These are phyloP conservation scores for Stylonectria norvegica DNA, from an alignment of 2,329 filamentous ascomycete species.

Conservation along the genomic window DNA sequence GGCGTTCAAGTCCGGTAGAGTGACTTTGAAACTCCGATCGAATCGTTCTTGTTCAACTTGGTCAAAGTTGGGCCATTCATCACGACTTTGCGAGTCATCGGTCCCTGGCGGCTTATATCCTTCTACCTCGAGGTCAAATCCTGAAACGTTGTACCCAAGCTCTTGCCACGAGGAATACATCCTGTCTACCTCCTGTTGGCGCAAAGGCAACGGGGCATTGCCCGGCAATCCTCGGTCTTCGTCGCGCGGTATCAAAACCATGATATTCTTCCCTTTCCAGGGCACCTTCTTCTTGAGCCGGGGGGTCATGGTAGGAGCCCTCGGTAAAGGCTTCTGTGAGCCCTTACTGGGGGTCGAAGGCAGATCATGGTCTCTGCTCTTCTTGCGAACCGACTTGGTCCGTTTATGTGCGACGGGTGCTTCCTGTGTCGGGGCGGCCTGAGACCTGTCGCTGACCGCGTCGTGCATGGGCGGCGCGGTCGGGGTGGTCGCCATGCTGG, in stretches of 20 bases:
- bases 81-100: conserved; percentile 60
- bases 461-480: conserved; percentile 27
- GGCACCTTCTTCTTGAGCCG: conserved; percentile 66
- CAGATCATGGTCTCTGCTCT: conserved; percentile 28
- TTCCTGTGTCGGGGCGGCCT: conserved; percentile 25
- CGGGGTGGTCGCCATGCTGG: conserved; percentile 33
- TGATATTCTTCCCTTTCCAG: conserved; percentile 72
- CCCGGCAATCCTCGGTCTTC: conserved; percentile 61
- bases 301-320: conserved; percentile 46
- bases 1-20: conserved; percentile 66
- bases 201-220: conserved; percentile 52
- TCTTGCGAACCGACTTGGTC: conserved; percentile 16
- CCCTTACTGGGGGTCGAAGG: conserved; percentile 36
- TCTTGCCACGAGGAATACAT: conserved; percentile 67
- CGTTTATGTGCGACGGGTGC: conserved; percentile 25
- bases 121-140: conserved; percentile 63
- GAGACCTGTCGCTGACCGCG: conserved; percentile 25
- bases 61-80: conserved; percentile 62
- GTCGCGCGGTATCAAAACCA: conserved; percentile 66
- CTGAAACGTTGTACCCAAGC: conserved; percentile 64
- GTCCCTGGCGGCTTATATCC: conserved; percentile 36
- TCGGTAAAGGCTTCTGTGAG: conserved; percentile 35
- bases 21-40: conserved; percentile 55
- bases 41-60: conserved; percentile 57
- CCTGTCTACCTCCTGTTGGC: conserved; percentile 51